phyloP scores from a whole-genome alignment of 306 rosid species.

The Cucurbita moschata region DNA sequence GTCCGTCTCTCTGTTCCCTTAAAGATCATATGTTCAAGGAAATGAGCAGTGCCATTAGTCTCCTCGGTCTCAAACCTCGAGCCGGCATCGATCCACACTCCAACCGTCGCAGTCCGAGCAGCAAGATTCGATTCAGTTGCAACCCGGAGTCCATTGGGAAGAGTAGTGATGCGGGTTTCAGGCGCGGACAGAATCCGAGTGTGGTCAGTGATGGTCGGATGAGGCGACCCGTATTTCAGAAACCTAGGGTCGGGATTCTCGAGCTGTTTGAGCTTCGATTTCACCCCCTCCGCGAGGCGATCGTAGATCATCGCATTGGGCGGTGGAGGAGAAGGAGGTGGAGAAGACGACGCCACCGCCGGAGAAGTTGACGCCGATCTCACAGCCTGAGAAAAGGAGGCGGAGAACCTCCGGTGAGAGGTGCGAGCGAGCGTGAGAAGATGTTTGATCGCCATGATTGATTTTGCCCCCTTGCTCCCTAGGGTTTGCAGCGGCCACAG shows the following conservation, averaged over 20 bases:
- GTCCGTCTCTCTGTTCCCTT: conserved; percentile 73
- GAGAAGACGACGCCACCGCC: conserved; percentile 21
- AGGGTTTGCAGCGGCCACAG: conserved; percentile 33
- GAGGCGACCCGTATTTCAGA: conserved; percentile 80
- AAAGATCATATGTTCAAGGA: conserved; percentile 92
- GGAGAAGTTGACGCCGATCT: conserved; percentile 37
- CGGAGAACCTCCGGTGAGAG: conserved; percentile 17
- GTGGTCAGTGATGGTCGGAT: conserved; percentile 45
- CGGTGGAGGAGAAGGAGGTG: conserved; percentile 49
- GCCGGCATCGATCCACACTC: conserved; percentile 92
- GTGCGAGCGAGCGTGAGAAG: conserved; percentile 62
- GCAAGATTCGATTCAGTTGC: conserved; percentile 77
- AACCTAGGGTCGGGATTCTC: conserved; percentile 82
- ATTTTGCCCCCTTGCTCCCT: conserved; percentile 7
- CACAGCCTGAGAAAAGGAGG: conserved; percentile 15
- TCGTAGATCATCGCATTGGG: conserved; percentile 85
- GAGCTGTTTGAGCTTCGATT: conserved; percentile 46
- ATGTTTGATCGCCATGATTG: conserved; percentile 58
- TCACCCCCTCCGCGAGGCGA: conserved; percentile 66
- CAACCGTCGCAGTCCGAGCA: conserved; percentile 59
- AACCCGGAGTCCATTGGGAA: conserved; percentile 72
- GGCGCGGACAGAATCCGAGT: conserved; percentile 68
- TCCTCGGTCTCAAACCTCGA: conserved; percentile 86
- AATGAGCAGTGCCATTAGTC: conserved; percentile 84
- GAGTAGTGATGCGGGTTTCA: conserved; percentile 70